Evolutionary conservation across 805 yeast species (phyloP).

Genomic region (Lachancea lanzarotensis): DNA sequence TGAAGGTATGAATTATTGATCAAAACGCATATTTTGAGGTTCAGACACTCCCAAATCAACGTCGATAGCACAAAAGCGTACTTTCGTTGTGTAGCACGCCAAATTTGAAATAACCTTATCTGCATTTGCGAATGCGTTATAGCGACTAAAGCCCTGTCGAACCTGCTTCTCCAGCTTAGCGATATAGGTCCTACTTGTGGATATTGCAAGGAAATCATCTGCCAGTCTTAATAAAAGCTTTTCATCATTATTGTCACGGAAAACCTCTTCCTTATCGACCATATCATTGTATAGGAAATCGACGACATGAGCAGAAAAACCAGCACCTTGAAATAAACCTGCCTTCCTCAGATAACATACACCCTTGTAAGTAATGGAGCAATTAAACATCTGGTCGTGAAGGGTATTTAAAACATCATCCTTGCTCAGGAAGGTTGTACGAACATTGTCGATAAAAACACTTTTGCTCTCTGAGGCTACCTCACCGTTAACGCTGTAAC

Average conservation of each 20-base stretch:
- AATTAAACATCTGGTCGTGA: conserved; percentile 45
- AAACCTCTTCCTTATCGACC: conserved; percentile 32
- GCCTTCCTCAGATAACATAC: conserved; percentile 41
- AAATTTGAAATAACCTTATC: conserved; percentile 31
- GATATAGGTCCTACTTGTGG: conserved; percentile 37
- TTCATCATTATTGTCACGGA: conserved; percentile 21
- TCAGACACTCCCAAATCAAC: conserved; percentile 32
- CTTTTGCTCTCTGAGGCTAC: conserved; percentile 10
- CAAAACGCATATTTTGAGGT: conserved; percentile 27
- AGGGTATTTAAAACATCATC: conserved; percentile 42
- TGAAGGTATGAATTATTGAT: no score
- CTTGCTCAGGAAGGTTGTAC: conserved; percentile 35
- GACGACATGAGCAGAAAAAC: conserved; percentile 67
- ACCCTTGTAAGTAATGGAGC: conserved; percentile 38
- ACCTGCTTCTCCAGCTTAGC: conserved; percentile 26
- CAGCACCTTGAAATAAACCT: conserved; percentile 85
- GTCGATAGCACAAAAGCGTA: conserved; percentile 39
- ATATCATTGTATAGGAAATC: conserved; percentile 64
- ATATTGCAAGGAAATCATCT: conserved; percentile 77
- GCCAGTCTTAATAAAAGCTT: conserved; percentile 57
- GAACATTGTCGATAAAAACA: conserved; percentile 29
- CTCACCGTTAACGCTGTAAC: conserved; percentile 19
- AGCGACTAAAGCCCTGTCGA: conserved; percentile 36
- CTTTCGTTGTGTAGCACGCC: not conserved
- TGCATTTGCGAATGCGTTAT: conserved; percentile 36